Evolutionary conservation across 2,329 filamentous ascomycete species (phyloP), one percentile per base, ranked within the genome.

Genomic region (Fusarium dlaminii): DNA sequence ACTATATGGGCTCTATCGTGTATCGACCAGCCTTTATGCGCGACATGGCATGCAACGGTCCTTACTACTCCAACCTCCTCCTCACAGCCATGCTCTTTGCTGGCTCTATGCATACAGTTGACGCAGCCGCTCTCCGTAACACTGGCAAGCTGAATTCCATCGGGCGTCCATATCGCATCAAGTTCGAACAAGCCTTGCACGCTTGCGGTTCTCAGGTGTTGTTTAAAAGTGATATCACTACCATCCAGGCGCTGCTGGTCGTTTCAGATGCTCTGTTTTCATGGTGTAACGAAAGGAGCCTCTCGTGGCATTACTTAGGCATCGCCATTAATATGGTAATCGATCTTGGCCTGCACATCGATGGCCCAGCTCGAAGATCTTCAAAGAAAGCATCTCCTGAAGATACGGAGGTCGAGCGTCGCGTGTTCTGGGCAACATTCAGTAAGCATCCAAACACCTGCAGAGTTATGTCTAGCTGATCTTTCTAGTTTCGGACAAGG

Each of bases 21-120:
- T 89, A 90, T 75, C 84, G 88, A 0, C 85, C 88, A 1, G 85
- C 83, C 0, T 88, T 90, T 52, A 88, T 87, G 85, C 76, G 85
- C 5, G 84, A 86, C 72, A 86, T 89, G 87, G 87, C 87, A 52
- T 84, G 84, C 51, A 79, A 82, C 11, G 89, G 89, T 0, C 86
- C 86, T 0, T 89, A 90, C 75, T 90, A 89, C 68, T 90, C 88
- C 1, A 86, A 88, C 51, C 80, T 88, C 4, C 81, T 90, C 3
- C 80, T 90, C 6, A 89, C 90, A 70, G 87, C 88, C 2, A 86
- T 90, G 2, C 83, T 87, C 58, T 86, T 11, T 82, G 83, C 60
- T 71, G 86, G 63, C 0, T 72, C 68, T 1, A 62, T 49, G 11
- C 45, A 72, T 8, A 62, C 68, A 11, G 20, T n/a, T 8, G 39